These are phyloP conservation scores for Phytophthora pisi DNA, from an alignment of 352 stramenopile species.

Conservation along the genomic window DNA sequence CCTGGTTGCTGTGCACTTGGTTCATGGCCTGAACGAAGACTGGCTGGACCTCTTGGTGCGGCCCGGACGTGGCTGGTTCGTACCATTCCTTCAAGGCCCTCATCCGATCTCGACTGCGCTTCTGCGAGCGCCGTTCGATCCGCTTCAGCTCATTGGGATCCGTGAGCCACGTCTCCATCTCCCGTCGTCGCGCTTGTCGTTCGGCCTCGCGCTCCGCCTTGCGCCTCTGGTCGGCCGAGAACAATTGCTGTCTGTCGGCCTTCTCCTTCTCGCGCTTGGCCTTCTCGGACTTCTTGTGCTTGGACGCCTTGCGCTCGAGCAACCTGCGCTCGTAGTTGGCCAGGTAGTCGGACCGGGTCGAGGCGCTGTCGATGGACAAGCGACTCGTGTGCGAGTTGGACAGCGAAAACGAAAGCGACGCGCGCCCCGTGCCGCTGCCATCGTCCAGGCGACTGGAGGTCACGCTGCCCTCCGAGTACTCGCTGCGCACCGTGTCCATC, in stretches of 20 bases:
- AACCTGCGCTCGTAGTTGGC: constrained; percentile 68
- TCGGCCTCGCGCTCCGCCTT: constrained; percentile 58
- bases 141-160: constrained; percentile 38
- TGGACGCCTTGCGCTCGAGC: constrained; percentile 52
- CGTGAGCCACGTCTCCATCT: constrained; percentile 68
- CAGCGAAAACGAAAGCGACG: constrained; percentile 51
- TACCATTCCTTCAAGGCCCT: constrained; percentile 62
- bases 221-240: constrained; percentile 52
- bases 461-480: constrained; percentile 34
- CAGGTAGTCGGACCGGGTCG: constrained; percentile 56
- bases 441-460: constrained; percentile 35
- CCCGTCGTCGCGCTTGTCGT: constrained; percentile 41
- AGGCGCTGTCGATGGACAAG: constrained; percentile 34
- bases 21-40: constrained; percentile 40
- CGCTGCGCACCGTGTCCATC: constrained; percentile 51
- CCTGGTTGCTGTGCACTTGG: constrained; percentile 29
- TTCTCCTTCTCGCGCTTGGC: constrained; percentile 54
- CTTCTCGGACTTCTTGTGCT: constrained; percentile 56
- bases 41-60: constrained; percentile 44
- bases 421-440: constrained; percentile 27
- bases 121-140: constrained; percentile 40
- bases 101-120: constrained; percentile 51
- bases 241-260: constrained; percentile 47
- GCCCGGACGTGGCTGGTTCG: constrained; percentile 16
- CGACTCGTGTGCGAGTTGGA: constrained; percentile 40